A percentile compares a stretch with the other conserved stretches of the same genome.
These are phyloP conservation scores for Spatholobus suberectus DNA, from an alignment of 306 rosid genomes.

Conservation along the genomic window DNA sequence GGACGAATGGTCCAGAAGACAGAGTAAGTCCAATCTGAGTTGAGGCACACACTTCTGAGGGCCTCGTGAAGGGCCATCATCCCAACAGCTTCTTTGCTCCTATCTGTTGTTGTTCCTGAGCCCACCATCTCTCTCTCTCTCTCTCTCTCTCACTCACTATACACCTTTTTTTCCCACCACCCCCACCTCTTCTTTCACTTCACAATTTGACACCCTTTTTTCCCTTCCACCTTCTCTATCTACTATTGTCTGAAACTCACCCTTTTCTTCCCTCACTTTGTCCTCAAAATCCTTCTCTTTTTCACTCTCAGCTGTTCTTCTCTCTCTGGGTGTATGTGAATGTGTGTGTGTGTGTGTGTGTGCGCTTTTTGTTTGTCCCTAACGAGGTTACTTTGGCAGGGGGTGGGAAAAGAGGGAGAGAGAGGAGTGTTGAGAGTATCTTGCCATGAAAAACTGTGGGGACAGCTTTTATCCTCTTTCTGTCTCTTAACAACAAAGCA, in stretches of 20 bases:
- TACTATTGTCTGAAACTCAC: slow-evolving; percentile 1
- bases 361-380: slow-evolving; percentile 46
- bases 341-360: no score
- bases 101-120: slow-evolving; percentile 83
- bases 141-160: slow-evolving; percentile 38
- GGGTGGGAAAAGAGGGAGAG: slow-evolving; percentile 9
- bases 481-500: slow-evolving; percentile 39
- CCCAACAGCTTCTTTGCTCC: slow-evolving; percentile 99
- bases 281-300: not conserved
- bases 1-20: slow-evolving; percentile 99
- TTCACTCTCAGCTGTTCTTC: not conserved
- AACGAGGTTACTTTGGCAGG: slow-evolving; percentile 51
- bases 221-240: slow-evolving; percentile 25
- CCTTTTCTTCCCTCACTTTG: slow-evolving; percentile 30
- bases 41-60: slow-evolving; percentile 76
- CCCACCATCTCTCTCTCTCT: slow-evolving; percentile 87
- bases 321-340: not conserved
- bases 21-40: slow-evolving; percentile 97
- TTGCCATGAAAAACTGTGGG: slow-evolving; percentile 43
- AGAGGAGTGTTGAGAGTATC: slow-evolving; percentile 28
- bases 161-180: not conserved
- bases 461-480: slow-evolving; percentile 43
- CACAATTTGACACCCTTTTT: not conserved
- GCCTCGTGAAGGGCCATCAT: slow-evolving; percentile 99
- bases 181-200: slow-evolving; percentile 22